Evolutionary conservation across 1,284 basidiomycete genomes (phyloP), one percentile per base, ranked within the genome.

Genomic region (Ganoderma boninense): DNA sequence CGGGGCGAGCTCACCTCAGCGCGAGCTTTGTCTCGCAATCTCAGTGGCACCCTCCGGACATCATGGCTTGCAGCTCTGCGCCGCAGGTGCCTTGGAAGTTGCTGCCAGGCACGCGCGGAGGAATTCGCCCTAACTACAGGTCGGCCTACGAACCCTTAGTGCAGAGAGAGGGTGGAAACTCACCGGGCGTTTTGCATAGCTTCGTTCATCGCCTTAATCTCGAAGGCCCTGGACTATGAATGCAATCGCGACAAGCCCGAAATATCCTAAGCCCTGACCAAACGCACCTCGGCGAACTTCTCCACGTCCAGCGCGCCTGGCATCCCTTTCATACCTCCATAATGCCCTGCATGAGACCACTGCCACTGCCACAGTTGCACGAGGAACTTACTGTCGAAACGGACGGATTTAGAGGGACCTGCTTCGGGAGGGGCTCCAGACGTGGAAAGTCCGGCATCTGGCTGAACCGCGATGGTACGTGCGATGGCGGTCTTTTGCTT

Each of bases 51-150:
- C 18, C 96, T 89, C 7, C 95, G 89, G 23, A 95, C 91, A 80
- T 98, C 93, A 80, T 98, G 97, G 75, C 95, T 97, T 1, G 97
- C 97, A 13, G 97, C 96, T 76, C 97, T 87, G 42, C 97, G 88
- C 32, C 97, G 88, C 16, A 98, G 85, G 79, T 97, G 95, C 29
- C 97, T 87, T 13, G 97, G 97, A 11, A 98, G 86, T 18, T 93
- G 90, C 80, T 98, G 97, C 90, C 97, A 98, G 1, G 92, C 95
- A 68, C 97, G 86, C 70, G 94, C 90, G 0, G 91, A 94, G 32
- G 91, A 89, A 71, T 87, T 89, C 5, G 78, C 69, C 59, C 82
- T 64, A 0, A 60, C 35, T 23, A 57, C 43, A 26, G 32, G 35
- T n/a, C 64, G 26, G 14, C 40, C 69, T 29, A 62, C 11, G 29